Evolutionary conservation across 805 yeast species (phyloP).

Genomic region (Candida gorgasii): DNA sequence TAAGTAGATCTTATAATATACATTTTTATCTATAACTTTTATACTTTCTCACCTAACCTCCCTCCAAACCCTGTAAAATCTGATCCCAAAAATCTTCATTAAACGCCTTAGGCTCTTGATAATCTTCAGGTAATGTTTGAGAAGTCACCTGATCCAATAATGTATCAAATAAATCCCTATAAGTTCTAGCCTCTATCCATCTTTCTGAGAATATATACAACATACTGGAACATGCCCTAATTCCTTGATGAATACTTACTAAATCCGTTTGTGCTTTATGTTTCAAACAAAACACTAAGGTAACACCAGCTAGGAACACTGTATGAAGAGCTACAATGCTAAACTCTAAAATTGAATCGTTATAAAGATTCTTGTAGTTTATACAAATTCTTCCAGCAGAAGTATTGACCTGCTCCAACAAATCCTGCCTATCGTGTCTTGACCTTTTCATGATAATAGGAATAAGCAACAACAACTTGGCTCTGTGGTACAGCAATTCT

Average conservation of each 20-base stretch:
- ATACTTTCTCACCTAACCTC: not conserved
- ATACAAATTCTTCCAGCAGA: slow-evolving; percentile 17
- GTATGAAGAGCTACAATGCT: slow-evolving; percentile 17
- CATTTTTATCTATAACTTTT: not conserved
- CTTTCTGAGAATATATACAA: slow-evolving; percentile 15
- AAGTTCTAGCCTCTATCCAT: slow-evolving; percentile 17
- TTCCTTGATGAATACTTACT: slow-evolving; percentile 14
- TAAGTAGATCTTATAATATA: not conserved
- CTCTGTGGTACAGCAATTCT: slow-evolving; percentile 16
- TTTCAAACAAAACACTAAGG: slow-evolving; percentile 13
- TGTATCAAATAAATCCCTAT: slow-evolving; percentile 14
- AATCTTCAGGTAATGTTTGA: slow-evolving; percentile 3
- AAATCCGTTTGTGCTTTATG: slow-evolving; percentile 11
- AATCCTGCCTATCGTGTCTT: slow-evolving; percentile 1
- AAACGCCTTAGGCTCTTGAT: not conserved
- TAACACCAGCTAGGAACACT: slow-evolving; percentile 16
- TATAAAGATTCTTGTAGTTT: slow-evolving; percentile 12
- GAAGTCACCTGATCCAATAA: slow-evolving; percentile 6
- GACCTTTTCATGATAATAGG: slow-evolving; percentile 13
- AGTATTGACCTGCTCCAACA: slow-evolving; percentile 14
- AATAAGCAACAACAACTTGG: slow-evolving; percentile 11
- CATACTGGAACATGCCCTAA: slow-evolving; percentile 15
- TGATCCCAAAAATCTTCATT: slow-evolving; percentile 18
- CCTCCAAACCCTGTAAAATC: slow-evolving; percentile 4
- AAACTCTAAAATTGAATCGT: slow-evolving; percentile 16